Conservation (phyloP, 2,329 filamentous ascomycete genomes). For the Cordyceps javanica region DNA sequence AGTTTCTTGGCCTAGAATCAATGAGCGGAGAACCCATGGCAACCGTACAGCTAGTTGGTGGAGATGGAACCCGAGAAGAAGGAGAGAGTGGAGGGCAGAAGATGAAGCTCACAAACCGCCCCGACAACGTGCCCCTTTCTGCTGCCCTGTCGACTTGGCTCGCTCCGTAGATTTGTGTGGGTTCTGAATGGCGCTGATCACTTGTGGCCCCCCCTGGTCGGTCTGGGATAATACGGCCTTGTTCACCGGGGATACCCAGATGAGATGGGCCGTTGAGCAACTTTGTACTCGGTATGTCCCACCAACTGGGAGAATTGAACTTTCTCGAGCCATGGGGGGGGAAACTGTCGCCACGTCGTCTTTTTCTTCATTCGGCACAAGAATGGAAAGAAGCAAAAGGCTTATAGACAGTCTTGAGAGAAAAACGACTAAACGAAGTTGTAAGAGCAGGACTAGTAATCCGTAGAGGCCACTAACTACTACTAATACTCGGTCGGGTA, state of each 20-base stretch:
- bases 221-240: neutral
- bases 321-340: too few species aligned
- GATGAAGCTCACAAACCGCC: neutral
- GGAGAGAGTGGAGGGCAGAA: too few species aligned
- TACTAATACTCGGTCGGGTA: too few species aligned
- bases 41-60: neutral
- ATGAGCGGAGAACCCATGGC: neutral
- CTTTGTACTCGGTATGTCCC: too few species aligned
- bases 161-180: conserved; percentile 1
- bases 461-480: conserved; percentile 1
- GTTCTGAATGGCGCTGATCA: conserved; percentile 6
- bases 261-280: neutral
- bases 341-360: too few species aligned
- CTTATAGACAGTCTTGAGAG: too few species aligned
- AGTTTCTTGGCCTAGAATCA: too few species aligned
- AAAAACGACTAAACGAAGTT: too few species aligned
- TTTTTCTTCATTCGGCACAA: too few species aligned
- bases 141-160: neutral
- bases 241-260: neutral
- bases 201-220: neutral
- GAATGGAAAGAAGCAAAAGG: too few species aligned
- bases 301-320: too few species aligned
- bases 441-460: too few species aligned
- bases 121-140: neutral
- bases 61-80: neutral